Conservation (phyloP, 1,284 basidiomycete species). For the Leccinum subrobustum region DNA sequence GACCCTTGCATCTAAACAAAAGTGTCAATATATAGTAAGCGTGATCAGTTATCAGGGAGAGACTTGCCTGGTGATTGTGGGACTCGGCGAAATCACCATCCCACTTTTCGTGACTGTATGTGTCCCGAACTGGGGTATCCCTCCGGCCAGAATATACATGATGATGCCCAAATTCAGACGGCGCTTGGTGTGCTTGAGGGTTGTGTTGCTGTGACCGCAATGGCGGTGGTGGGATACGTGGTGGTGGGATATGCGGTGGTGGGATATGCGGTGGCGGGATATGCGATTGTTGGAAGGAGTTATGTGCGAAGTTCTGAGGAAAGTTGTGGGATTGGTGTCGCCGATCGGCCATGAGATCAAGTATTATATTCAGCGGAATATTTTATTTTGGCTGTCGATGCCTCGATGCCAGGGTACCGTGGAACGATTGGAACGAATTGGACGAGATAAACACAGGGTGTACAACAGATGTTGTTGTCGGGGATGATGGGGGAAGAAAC, state of each 20-base stretch:
- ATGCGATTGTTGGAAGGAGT: conserved; percentile 41
- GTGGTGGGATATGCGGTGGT: conserved; percentile 39
- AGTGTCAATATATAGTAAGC: conserved; percentile 20
- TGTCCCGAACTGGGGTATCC: conserved; percentile 39
- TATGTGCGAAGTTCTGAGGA: conserved; percentile 44
- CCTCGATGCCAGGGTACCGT: conserved; percentile 22
- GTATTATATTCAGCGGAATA: conserved; percentile 23
- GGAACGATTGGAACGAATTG: conserved; percentile 16
- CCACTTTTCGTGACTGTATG: conserved; percentile 42
- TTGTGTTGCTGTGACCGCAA: conserved; percentile 39
- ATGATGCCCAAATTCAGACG: conserved; percentile 44
- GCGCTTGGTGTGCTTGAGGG: conserved; percentile 38
- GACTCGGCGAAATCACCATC: conserved; percentile 38
- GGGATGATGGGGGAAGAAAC: conserved; percentile 17
- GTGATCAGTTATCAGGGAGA: conserved; percentile 11
- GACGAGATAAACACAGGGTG: conserved; percentile 17
- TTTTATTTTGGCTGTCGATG: conserved; percentile 11
- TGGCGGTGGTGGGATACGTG: conserved; percentile 41
- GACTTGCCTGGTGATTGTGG: conserved; percentile 49
- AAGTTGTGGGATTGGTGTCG: conserved; percentile 23
- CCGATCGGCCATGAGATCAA: conserved; percentile 59
- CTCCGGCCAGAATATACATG: conserved; percentile 51
- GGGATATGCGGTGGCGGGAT: conserved; percentile 1
- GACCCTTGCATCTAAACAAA: conserved; percentile 47
- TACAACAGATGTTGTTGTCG: conserved; percentile 8